Evolutionary conservation across 176 grass and related monocot genomes (phyloP).

Genomic region (Paspalum notatum): DNA sequence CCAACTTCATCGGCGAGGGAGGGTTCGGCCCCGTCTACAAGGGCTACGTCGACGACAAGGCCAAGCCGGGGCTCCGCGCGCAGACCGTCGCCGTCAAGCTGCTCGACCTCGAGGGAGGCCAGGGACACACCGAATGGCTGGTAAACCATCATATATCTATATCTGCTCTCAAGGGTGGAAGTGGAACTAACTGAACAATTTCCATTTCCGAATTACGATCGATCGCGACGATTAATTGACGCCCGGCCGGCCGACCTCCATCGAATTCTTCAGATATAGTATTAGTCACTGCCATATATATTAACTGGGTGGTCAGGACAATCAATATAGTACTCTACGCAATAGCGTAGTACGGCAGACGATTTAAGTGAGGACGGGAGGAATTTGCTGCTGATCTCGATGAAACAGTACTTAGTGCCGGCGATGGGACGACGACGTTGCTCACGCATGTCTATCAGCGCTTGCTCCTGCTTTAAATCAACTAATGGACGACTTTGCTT

Average conservation of each 20-base stretch:
- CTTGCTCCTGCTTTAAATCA: slow-evolving; percentile 11
- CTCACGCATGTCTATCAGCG: background rate
- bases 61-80: slow-evolving; percentile 62
- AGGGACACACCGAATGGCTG: slow-evolving; percentile 94
- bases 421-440: background rate
- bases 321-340: too few species aligned
- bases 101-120: slow-evolving; percentile 74
- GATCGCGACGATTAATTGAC: too few species aligned
- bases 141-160: too few species aligned
- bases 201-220: too few species aligned
- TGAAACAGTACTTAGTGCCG: background rate
- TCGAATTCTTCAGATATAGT: too few species aligned
- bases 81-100: slow-evolving; percentile 87
- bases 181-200: too few species aligned
- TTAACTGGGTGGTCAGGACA: too few species aligned
- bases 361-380: slow-evolving; percentile 3
- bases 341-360: background rate
- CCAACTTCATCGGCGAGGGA: slow-evolving; percentile 86
- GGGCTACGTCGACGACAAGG: slow-evolving; percentile 83
- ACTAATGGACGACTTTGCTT: background rate
- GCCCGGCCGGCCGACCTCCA: too few species aligned
- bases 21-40: slow-evolving; percentile 90
- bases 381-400: background rate
- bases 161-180: too few species aligned
- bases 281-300: too few species aligned